Conservation (phyloP, 1,139 yeast species). For the Scheffersomyces lignicola region DNA sequence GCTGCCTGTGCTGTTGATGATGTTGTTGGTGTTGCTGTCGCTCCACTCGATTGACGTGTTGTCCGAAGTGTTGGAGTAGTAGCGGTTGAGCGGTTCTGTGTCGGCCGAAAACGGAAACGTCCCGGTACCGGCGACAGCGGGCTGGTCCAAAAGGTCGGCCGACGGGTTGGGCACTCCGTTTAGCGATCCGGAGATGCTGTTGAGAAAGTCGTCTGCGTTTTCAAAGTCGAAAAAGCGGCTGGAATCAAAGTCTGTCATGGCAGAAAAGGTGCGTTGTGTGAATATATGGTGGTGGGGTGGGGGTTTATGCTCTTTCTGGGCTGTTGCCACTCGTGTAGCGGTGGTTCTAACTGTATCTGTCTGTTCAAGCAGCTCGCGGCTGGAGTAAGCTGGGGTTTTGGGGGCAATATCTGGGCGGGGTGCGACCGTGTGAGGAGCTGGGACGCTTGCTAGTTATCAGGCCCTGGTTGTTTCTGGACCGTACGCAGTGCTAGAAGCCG, state of each 20-base stretch:
- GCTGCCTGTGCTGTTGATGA: slow-evolving; percentile 4
- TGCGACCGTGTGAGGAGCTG: no score
- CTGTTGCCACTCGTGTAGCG: no score
- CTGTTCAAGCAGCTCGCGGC: no score
- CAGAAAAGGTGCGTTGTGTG: no score
- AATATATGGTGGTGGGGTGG: no score
- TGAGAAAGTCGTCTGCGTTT: slow-evolving; percentile 35
- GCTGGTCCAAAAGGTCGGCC: slow-evolving; percentile 6
- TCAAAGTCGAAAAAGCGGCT: slow-evolving; percentile 30
- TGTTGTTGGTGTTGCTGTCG: slow-evolving; percentile 6
- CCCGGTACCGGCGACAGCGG: neutral
- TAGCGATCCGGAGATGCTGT: slow-evolving; percentile 28
- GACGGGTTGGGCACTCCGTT: slow-evolving; percentile 4
- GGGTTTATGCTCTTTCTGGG: no score
- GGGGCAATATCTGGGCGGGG: no score
- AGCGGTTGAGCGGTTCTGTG: slow-evolving; percentile 8
- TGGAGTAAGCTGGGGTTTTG: no score
- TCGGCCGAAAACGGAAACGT: slow-evolving; percentile 6
- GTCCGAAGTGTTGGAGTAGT: slow-evolving; percentile 5
- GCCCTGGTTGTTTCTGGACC: no score
- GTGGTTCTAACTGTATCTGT: no score
- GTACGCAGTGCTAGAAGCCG: no score
- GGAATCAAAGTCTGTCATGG: slow-evolving; percentile 13
- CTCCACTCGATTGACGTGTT: slow-evolving; percentile 10
- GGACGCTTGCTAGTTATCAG: no score